Base-by-base conservation (phyloP, 129 eudicot species). In the Chrysanthemum lavandulifolium region DNA sequence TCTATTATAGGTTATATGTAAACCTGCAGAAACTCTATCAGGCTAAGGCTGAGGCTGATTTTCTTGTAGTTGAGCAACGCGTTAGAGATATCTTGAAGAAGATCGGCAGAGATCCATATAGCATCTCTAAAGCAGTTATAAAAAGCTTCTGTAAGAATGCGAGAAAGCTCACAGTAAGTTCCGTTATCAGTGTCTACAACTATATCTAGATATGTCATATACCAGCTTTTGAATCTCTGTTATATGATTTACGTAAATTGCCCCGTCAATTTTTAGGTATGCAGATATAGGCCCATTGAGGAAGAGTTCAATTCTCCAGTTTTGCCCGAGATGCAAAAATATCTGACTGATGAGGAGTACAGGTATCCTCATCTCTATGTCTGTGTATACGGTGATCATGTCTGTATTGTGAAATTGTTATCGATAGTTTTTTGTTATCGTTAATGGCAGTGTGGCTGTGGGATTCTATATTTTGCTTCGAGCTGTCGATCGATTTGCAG, bases 11-110 rank as follows among this genome's bases (percentile, higher is more conserved):
- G 96, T 83, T 88, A 77, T 95, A 95, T 75, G 86, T 90, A 45
- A 88, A 80, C 72, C 87, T 95, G 68, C 99, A 95, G 78, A 95
- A 88, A 78, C 84, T 88, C 58, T 95, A 95, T 78, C 99, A 88
- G 76, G 97, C 95, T 1, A 95, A 95, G 88, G 99, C 99, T 66
- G 99, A 95, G 83, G 86, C 92, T 66, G 99, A 95, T 80, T 73
- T 86, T 84, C 81, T 72, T 78, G 86, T 80, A 74, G 78, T 95
- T 82, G 97, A 88, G 78, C 91, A 86, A 76, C 85, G 83, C 16
- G 90, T 84, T 57, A 86, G 65, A 74, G 70, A 85, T 72, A 81
- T 88, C 59, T 67, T 95, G 60, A 88, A 91, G 81, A 95, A 80
- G 80, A 74, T 88, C 18, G 99, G 99, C 69, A 88, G 95, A 80